phyloP scores from a whole-genome alignment of 2,329 filamentous ascomycete genomes.

The Neofusicoccum laricinum region DNA sequence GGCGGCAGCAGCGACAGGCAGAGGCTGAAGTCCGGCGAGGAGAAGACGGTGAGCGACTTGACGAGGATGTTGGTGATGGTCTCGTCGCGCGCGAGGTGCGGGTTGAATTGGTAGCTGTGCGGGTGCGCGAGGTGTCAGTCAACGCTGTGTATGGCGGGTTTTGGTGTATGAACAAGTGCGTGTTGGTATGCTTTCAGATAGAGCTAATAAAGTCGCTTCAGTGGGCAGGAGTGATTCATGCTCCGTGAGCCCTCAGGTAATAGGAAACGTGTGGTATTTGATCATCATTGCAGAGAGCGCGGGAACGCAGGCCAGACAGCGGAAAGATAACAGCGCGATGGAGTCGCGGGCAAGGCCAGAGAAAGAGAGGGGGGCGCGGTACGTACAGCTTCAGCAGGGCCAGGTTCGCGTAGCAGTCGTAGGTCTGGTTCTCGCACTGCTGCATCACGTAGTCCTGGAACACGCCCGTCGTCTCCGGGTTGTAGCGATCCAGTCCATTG shows the following conservation, averaged over 20 bases:
- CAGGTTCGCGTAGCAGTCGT: slow-evolving; percentile 95
- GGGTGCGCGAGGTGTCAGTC: slow-evolving; percentile 12
- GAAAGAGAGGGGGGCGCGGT: background rate
- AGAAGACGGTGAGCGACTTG: slow-evolving; percentile 96
- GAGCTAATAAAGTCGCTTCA: slow-evolving; percentile 74
- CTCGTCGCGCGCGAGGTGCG: slow-evolving; percentile 93
- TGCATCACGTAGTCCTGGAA: slow-evolving; percentile 93
- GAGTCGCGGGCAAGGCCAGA: slow-evolving; percentile 21
- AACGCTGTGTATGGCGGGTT: background rate
- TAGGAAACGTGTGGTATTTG: slow-evolving; percentile 92
- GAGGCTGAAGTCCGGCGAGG: slow-evolving; percentile 90
- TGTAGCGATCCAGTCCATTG: slow-evolving; percentile 96
- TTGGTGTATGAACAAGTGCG: slow-evolving; percentile 8
- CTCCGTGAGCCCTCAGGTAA: slow-evolving; percentile 74
- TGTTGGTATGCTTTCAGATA: slow-evolving; percentile 59
- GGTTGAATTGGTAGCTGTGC: slow-evolving; percentile 96
- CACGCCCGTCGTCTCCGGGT: slow-evolving; percentile 88
- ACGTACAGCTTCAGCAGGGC: slow-evolving; percentile 96
- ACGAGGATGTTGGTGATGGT: slow-evolving; percentile 98
- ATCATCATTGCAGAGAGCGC: slow-evolving; percentile 54
- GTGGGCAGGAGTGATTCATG: slow-evolving; percentile 54
- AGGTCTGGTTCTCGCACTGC: slow-evolving; percentile 92
- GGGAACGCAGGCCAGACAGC: no score
- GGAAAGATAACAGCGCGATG: slow-evolving; percentile 14
- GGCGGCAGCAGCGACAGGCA: slow-evolving; percentile 91